These are phyloP conservation scores for Dunaliella primolecta DNA, from an alignment of 139 green algal genomes.

Conservation along the genomic window DNA sequence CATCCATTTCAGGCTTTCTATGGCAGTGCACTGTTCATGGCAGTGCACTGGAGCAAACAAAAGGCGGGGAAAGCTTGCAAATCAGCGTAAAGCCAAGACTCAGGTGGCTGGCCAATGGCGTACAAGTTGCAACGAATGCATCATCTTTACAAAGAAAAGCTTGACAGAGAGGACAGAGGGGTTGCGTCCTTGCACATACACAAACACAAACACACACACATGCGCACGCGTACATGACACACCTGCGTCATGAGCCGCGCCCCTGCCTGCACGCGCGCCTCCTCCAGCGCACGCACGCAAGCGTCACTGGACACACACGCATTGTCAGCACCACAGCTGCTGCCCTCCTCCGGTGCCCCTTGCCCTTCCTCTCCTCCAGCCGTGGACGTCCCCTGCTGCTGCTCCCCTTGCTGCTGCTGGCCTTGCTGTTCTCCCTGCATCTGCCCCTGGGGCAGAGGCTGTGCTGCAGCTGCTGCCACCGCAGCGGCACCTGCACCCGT, in stretches of 20 bases:
- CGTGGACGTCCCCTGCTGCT: neutral
- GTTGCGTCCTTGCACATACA: neutral
- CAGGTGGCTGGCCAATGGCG: too few relatives aligned
- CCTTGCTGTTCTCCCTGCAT: neutral
- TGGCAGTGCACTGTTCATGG: too few relatives aligned
- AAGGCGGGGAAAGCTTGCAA: too few relatives aligned
- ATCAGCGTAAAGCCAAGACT: too few relatives aligned
- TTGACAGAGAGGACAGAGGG: too few relatives aligned
- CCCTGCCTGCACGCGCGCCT: neutral
- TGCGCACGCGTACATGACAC: too few relatives aligned
- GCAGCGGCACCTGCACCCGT: neutral
- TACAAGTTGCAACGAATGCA: too few relatives aligned
- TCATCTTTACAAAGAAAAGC: too few relatives aligned
- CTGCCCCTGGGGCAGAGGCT: neutral
- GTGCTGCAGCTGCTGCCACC: neutral
- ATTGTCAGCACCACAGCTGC: neutral
- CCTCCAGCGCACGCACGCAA: neutral
- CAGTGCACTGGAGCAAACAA: too few relatives aligned
- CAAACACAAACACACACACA: neutral
- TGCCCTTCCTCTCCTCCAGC: neutral
- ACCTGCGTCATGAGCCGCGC: neutral
- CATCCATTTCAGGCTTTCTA: too few relatives aligned
- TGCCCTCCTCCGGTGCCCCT: too few relatives aligned
- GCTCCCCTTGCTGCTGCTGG: slow-evolving; percentile 11
- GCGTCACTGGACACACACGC: too few relatives aligned